Base-by-base conservation (phyloP, 148 eudicot species). In the Oxyria digyna region DNA sequence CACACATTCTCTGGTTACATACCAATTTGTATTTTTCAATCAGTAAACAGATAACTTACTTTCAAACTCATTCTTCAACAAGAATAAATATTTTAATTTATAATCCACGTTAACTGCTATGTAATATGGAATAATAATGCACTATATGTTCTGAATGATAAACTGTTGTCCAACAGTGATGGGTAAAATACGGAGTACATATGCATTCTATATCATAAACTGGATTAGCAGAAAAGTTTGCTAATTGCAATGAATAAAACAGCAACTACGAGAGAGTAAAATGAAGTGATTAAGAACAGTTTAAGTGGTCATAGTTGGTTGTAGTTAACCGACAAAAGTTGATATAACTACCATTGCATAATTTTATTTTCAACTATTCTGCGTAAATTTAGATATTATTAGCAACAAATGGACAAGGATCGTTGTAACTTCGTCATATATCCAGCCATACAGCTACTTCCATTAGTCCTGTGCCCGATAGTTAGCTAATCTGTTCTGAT, bases 1-100 rank as follows among this genome's bases (percentile, higher is more conserved):
- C 27, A 27, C 42, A 35, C 65, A 59, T 59, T 29, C 68, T 59
- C 35, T 59, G 37, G 2, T 59, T 59, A 27, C 65, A 59, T 59
- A 37, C 31, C n/a, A 14, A 59, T 9, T 17, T 59, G 10, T 52
- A 15, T 24, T 52, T 52, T 23, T 24, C 57, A 50, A 18, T 20
- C 15, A 52, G 24, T 10, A 9, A 23, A 8, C 5, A 24, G 6
- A 52, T 1, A 20, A 31, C 62, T 52, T 52, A 23, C 27, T 23
- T 52, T 52, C 29, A 21, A 49, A 18, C 55, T 12, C 62, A 54
- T 4, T 54, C 62, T 54, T 54, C 62, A 54, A 54, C 32, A 54
- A 23, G 32, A 9, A 54, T 49, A 6, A n/a, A n/a, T n/a, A n/a
- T n/a, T n/a, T n/a, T n/a, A n/a, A n/a, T n/a, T n/a, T 24, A 54